Conservation (phyloP, 805 yeast genomes). For the Candida koratica region DNA sequence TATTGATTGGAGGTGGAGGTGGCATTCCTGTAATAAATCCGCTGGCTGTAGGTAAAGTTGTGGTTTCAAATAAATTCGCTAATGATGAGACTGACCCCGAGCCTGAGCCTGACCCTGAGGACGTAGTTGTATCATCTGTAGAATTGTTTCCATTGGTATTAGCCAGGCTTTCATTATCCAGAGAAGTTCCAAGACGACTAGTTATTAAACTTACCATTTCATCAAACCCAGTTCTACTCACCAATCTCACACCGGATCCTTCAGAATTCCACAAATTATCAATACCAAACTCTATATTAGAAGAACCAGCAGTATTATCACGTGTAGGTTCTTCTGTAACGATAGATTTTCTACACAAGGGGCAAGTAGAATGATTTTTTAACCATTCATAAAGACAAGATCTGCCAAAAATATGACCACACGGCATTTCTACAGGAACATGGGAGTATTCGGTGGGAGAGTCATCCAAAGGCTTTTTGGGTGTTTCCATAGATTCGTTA, state of each 20-base stretch:
- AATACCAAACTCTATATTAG: slow-evolving; percentile 4
- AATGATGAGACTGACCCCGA: neutral
- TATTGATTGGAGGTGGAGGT: too few species aligned
- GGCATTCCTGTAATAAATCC: too few species aligned
- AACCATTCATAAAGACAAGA: slow-evolving; percentile 87
- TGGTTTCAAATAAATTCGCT: neutral
- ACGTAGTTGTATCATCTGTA: neutral
- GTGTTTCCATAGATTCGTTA: slow-evolving; percentile 1
- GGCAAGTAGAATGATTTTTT: slow-evolving; percentile 69
- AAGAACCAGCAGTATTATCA: neutral
- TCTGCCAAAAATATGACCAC: slow-evolving; percentile 83
- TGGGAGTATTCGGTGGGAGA: slow-evolving; percentile 38
- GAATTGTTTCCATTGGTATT: neutral
- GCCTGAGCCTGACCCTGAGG: neutral
- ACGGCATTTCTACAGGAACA: slow-evolving; percentile 70
- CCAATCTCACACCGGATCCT: slow-evolving; percentile 9
- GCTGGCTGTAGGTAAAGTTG: neutral
- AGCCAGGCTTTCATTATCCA: too few species aligned
- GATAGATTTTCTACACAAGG: slow-evolving; percentile 69
- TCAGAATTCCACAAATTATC: slow-evolving; percentile 11
- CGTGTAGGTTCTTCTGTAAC: slow-evolving; percentile 7
- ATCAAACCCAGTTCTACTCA: slow-evolving; percentile 12
- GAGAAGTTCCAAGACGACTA: neutral
- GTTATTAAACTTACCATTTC: slow-evolving; percentile 8
- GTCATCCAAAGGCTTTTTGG: slow-evolving; percentile 16